Evolutionary conservation across 2,329 filamentous ascomycete species (phyloP).

Genomic region (Ophiostoma sp.): DNA sequence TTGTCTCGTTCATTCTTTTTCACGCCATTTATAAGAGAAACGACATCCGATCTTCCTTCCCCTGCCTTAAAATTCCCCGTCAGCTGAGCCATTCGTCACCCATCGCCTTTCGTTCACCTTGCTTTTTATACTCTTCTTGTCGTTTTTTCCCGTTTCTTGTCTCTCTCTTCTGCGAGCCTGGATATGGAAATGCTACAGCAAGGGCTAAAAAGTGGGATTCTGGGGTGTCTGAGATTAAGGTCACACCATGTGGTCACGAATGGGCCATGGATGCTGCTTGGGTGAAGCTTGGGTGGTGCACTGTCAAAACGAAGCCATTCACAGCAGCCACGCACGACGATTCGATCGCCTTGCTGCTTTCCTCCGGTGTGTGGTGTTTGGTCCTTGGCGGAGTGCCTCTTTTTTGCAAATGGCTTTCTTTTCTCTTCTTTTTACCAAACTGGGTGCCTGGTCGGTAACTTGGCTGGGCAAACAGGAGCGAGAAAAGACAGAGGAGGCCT

Average conservation of each 20-base stretch:
- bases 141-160: neutral
- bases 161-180: neutral
- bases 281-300: neutral
- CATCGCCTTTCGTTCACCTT: conserved; percentile 13
- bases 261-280: neutral
- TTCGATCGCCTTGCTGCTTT: neutral
- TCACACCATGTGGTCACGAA: conserved; percentile 17
- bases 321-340: neutral
- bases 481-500: neutral
- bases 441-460: neutral
- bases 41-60: neutral
- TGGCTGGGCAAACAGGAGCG: neutral
- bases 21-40: conserved; percentile 10
- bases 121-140: conserved; percentile 3
- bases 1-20: conserved; percentile 19
- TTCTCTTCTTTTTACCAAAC: neutral
- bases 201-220: conserved; percentile 4
- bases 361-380: neutral
- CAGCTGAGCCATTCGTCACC: conserved; percentile 18
- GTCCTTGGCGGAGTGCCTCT: neutral
- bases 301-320: conserved; percentile 1
- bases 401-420: neutral
- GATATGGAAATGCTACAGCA: neutral
- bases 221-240: conserved; percentile 15
- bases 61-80: conserved; percentile 10